Percentiles rank a stretch among this genome's conserved stretches.
Conservation (phyloP, 1,139 yeast species). For the Geotrichum aggregatum region DNA sequence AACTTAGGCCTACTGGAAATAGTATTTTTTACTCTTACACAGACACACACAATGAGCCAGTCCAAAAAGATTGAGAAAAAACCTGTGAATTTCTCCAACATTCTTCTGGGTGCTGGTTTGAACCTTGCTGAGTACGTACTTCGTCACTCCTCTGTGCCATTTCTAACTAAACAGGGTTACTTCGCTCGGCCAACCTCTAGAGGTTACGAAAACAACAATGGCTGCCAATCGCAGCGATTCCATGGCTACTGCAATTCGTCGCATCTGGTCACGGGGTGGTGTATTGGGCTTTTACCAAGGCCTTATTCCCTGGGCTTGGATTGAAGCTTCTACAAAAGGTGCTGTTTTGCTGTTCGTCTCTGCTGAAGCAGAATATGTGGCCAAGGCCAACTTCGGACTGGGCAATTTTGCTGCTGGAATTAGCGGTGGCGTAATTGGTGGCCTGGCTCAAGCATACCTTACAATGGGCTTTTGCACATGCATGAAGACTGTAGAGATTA, state of each 20-base stretch:
- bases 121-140: slow-evolving; percentile 63
- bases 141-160: too few species aligned
- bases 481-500: slow-evolving; percentile 96
- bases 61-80: slow-evolving; percentile 54
- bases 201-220: slow-evolving; percentile 94
- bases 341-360: slow-evolving; percentile 93
- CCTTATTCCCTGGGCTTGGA: slow-evolving; percentile 98
- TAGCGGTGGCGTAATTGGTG: slow-evolving; percentile 93
- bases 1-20: not conserved
- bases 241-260: slow-evolving; percentile 61
- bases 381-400: slow-evolving; percentile 56
- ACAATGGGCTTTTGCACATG: slow-evolving; percentile 98
- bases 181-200: slow-evolving; percentile 93
- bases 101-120: slow-evolving; percentile 87
- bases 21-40: too few species aligned
- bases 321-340: slow-evolving; percentile 98
- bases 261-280: slow-evolving; percentile 94
- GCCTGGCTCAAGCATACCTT: slow-evolving; percentile 90
- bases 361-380: slow-evolving; percentile 82
- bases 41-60: slow-evolving; percentile 4
- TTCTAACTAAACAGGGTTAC: slow-evolving; percentile 47
- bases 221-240: slow-evolving; percentile 85
- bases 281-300: slow-evolving; percentile 91
- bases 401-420: slow-evolving; percentile 79
- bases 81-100: slow-evolving; percentile 83